Conservation (phyloP, 352 stramenopile genomes). For the Phytophthora pluvialis region DNA sequence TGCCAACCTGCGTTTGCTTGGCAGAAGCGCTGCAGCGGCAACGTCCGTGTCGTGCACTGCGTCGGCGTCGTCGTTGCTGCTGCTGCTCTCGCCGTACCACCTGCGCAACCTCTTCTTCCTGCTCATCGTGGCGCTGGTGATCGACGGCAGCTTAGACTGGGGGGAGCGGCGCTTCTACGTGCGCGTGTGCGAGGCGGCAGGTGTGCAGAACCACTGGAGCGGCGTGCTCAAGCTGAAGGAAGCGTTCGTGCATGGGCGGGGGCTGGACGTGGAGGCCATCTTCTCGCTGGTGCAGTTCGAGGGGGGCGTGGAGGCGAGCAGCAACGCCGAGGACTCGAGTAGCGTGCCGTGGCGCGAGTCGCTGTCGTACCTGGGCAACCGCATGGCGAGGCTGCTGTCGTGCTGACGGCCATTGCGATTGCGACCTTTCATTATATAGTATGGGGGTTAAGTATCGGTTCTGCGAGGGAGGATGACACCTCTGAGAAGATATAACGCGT, state of each 20-base stretch:
- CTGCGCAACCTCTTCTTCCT: slow-evolving; percentile 53
- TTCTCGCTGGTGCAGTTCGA: slow-evolving; percentile 42
- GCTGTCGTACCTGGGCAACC: slow-evolving; percentile 33
- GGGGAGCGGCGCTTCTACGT: slow-evolving; percentile 49
- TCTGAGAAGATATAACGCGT: too few species aligned
- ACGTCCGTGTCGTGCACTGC: neutral
- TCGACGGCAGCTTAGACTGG: slow-evolving; percentile 56
- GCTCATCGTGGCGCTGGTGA: slow-evolving; percentile 49
- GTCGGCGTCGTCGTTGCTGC: slow-evolving; percentile 2
- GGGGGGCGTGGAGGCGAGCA: slow-evolving; percentile 1
- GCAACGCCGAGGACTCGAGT: slow-evolving; percentile 20
- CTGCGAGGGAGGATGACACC: neutral
- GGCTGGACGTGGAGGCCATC: slow-evolving; percentile 43
- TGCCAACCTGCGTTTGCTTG: slow-evolving; percentile 29
- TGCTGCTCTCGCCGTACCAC: slow-evolving; percentile 33
- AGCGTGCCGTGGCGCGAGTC: slow-evolving; percentile 36
- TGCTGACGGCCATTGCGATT: slow-evolving; percentile 51
- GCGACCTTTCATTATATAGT: neutral
- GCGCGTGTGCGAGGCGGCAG: slow-evolving; percentile 43
- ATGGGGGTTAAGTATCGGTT: neutral
- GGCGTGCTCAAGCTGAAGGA: slow-evolving; percentile 46
- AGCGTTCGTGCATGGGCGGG: slow-evolving; percentile 45
- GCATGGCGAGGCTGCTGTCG: slow-evolving; percentile 34
- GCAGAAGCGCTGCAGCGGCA: neutral
- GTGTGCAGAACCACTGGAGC: slow-evolving; percentile 48